phyloP scores from a whole-genome alignment of 176 grass and related monocot species.

The Poa annua region DNA sequence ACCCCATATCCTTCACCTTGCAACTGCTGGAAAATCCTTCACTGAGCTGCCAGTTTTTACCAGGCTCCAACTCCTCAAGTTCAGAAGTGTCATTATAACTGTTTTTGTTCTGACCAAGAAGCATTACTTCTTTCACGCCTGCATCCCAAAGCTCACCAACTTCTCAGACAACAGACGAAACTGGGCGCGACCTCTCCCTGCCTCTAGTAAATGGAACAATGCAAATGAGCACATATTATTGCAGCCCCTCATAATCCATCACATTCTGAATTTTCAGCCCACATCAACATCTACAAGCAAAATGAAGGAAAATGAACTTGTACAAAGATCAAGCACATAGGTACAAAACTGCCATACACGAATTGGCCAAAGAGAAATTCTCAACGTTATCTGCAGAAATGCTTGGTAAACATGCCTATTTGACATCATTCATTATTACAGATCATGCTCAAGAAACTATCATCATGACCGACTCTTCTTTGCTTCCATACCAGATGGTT shows the following conservation, averaged over 20 bases:
- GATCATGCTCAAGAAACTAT: too few relatives aligned
- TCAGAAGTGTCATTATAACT: conserved; percentile 95
- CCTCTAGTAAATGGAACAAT: conserved; percentile 98
- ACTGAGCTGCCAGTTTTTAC: conserved; percentile 75
- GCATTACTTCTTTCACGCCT: conserved; percentile 91
- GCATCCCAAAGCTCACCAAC: conserved; percentile 80
- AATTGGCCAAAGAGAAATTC: conserved; percentile 12
- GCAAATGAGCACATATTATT: conserved; percentile 99
- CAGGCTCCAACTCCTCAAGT: conserved; percentile 64
- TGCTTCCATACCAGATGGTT: conserved; percentile 28
- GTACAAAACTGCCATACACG: too few relatives aligned
- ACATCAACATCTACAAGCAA: too few relatives aligned
- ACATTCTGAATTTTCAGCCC: too few relatives aligned
- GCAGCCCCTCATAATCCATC: conserved; percentile 98
- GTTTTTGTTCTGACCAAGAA: conserved; percentile 99
- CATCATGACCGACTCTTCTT: conserved; percentile 47
- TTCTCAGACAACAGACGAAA: conserved; percentile 85
- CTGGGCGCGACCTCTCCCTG: conserved; percentile 88
- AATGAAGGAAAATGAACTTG: too few relatives aligned
- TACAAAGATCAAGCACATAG: too few relatives aligned
- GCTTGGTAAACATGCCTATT: not conserved
- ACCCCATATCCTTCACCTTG: conserved; percentile 77
- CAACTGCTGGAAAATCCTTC: conserved; percentile 87
- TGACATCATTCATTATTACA: not conserved
- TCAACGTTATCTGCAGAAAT: not conserved